Conservation (phyloP, 2,329 filamentous ascomycete species). For the Aureobasidium sp. region DNA sequence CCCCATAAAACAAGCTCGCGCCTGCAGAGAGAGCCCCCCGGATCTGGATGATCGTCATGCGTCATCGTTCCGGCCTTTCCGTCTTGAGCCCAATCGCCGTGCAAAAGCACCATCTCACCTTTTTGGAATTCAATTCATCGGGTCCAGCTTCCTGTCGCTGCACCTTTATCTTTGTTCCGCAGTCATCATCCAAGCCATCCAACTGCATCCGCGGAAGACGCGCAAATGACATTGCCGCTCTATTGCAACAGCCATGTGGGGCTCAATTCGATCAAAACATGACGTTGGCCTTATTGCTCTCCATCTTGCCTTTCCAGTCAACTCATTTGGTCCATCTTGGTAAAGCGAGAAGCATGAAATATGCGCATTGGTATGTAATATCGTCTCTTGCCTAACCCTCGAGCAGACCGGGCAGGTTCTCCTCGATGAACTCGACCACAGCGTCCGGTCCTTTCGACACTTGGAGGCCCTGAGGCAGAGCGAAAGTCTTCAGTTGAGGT, state of each 20-base stretch:
- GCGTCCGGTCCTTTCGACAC: slow-evolving; percentile 47
- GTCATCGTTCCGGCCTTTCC: background rate
- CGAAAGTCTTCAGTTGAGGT: slow-evolving; percentile 46
- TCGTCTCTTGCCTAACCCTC: slow-evolving; percentile 11
- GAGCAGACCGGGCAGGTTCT: slow-evolving; percentile 32
- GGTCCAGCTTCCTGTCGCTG: background rate
- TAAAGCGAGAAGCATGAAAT: background rate
- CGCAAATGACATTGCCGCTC: background rate
- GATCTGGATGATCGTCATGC: background rate
- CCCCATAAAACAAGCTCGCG: slow-evolving; percentile 7
- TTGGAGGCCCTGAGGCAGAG: slow-evolving; percentile 49
- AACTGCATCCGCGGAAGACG: background rate
- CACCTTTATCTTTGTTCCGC: background rate
- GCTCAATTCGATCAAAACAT: background rate
- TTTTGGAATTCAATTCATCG: background rate
- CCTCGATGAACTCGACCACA: slow-evolving; percentile 47
- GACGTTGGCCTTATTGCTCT: background rate
- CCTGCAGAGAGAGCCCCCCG: background rate
- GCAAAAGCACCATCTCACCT: background rate
- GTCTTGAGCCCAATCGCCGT: background rate
- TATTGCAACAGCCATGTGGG: background rate
- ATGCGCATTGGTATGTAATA: background rate
- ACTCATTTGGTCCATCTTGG: background rate
- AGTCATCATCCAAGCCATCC: background rate
- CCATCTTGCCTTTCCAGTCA: background rate